Evolutionary conservation across 352 stramenopile genomes (phyloP).

Genomic region (Globisporangium takayamanum): DNA sequence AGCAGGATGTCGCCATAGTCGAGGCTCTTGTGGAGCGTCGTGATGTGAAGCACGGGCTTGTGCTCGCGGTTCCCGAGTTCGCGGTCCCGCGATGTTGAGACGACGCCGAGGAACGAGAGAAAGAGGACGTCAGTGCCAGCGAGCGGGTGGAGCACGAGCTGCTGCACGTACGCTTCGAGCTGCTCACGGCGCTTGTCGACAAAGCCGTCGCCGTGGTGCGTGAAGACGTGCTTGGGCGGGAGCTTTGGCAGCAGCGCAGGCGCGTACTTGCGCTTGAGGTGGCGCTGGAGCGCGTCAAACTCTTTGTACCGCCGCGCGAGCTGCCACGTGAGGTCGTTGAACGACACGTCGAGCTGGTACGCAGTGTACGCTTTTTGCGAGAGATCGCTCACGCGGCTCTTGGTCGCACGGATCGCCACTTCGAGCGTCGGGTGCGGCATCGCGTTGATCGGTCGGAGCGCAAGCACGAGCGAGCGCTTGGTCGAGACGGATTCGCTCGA

Average conservation of each 20-base stretch:
- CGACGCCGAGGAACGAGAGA: conserved; percentile 70
- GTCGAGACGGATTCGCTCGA: not conserved
- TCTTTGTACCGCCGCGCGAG: conserved; percentile 64
- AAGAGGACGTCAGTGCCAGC: conserved; percentile 56
- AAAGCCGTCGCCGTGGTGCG: conserved; percentile 54
- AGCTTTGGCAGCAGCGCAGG: conserved; percentile 30
- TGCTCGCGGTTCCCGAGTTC: conserved; percentile 56
- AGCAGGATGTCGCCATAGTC: conserved; percentile 71
- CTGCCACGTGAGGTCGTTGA: conserved; percentile 67
- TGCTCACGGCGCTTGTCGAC: conserved; percentile 49
- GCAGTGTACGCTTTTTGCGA: conserved; percentile 62
- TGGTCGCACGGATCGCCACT: conserved; percentile 52
- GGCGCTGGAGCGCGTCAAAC: conserved; percentile 33
- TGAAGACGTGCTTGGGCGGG: conserved; percentile 64
- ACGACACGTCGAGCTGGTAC: conserved; percentile 66
- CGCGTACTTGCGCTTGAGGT: conserved; percentile 38
- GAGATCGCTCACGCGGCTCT: conserved; percentile 75
- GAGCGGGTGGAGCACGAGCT: conserved; percentile 39
- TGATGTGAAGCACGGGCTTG: conserved; percentile 71
- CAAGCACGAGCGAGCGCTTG: conserved; percentile 23
- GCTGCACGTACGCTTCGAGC: conserved; percentile 62
- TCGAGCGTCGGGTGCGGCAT: conserved; percentile 65
- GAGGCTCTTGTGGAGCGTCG: conserved; percentile 63
- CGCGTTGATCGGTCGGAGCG: conserved; percentile 30
- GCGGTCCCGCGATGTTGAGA: conserved; percentile 56